Evolutionary conservation across 2,329 filamentous ascomycete species (phyloP).

Genomic region (Aspergillus clavatus): DNA sequence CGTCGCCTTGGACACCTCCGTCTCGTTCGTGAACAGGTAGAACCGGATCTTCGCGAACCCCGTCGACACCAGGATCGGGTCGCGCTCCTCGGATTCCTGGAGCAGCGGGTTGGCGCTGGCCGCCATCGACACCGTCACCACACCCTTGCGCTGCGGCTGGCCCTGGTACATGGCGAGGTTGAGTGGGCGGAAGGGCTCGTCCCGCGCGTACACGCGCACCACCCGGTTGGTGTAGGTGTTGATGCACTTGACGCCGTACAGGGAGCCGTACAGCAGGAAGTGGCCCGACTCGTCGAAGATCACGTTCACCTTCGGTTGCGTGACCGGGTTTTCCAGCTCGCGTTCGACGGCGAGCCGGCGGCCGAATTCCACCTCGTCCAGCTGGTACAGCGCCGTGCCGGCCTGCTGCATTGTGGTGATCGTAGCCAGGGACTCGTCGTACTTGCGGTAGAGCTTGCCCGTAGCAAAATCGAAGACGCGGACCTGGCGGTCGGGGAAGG

Average conservation of each 20-base stretch:
- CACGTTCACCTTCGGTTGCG: slow-evolving; percentile 72
- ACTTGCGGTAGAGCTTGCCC: slow-evolving; percentile 83
- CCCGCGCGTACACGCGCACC: slow-evolving; percentile 82
- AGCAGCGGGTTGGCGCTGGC: slow-evolving; percentile 89
- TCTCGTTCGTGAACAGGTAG: slow-evolving; percentile 96
- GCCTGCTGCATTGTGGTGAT: slow-evolving; percentile 94
- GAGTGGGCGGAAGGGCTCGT: slow-evolving; percentile 80
- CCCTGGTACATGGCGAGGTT: slow-evolving; percentile 89
- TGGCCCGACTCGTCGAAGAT: slow-evolving; percentile 95
- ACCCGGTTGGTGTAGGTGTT: slow-evolving; percentile 94
- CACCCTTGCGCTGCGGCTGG: slow-evolving; percentile 85
- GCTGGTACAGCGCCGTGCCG: slow-evolving; percentile 72
- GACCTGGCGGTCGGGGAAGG: slow-evolving; percentile 88
- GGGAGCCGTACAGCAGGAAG: slow-evolving; percentile 90
- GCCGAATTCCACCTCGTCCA: slow-evolving; percentile 90
- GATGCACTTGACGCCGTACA: slow-evolving; percentile 88
- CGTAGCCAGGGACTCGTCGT: slow-evolving; percentile 87
- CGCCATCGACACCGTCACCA: slow-evolving; percentile 95
- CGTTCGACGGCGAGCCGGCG: slow-evolving; percentile 79
- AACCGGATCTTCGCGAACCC: slow-evolving; percentile 85
- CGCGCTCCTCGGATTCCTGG: slow-evolving; percentile 82
- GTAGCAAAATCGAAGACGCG: slow-evolving; percentile 88
- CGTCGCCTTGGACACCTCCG: slow-evolving; percentile 73
- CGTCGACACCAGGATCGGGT: slow-evolving; percentile 82
- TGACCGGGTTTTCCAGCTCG: slow-evolving; percentile 68